Evolutionary conservation across 2,329 filamentous ascomycete genomes (phyloP), one percentile per base, ranked within the genome.

Genomic region (Mycogone perniciosa): DNA sequence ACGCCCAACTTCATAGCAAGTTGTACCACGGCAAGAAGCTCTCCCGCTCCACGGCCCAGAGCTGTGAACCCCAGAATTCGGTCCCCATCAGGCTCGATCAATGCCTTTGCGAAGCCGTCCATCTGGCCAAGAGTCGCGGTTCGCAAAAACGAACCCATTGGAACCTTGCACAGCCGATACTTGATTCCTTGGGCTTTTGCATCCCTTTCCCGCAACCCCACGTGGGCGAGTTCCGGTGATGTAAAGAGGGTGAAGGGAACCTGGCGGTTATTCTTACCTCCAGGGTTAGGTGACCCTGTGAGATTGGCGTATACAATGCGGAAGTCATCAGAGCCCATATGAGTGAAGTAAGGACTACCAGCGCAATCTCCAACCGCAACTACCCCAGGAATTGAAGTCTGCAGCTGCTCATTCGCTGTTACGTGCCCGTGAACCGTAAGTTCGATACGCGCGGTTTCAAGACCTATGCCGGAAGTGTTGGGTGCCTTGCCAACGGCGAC

Each of bases 301-400:
- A 78, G 57, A 53, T 76, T 78, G 53, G 67, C 62, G 27, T 70
- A 67, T 42, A 80, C 57, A 60, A 81, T 72, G 50, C 77, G 74
- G 59, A 71, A 78, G 62, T 80, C 76, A 60, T 80, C 76, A 63
- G 79, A 80, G 4, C 74, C 76, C 55, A 80, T 71, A 62, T 80
- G 77, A 2, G 77, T 80, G 60, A 80, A 80, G 10, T 74, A 74
- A 6, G 76, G 73, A 0, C 71, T 70, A 41, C 76, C 75, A 49
- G 79, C 75, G 44, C 74, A 71, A 55, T 80, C 76, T 33, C 77
- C 77, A 2, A 79, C 57, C 1, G 72, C 76, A 56, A 72, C 79
- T 20, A 80, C 63, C 39, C 64, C 67, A 1, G 64, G 54, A 0
- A 64, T 66, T 20, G 63, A 67, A 1, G 76, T 80, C 43, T 69